A percentile compares a stretch with the other conserved stretches of the same genome.
These are phyloP conservation scores for Colletotrichum australisinense DNA, from an alignment of 2,329 filamentous ascomycete genomes.

Conservation along the genomic window DNA sequence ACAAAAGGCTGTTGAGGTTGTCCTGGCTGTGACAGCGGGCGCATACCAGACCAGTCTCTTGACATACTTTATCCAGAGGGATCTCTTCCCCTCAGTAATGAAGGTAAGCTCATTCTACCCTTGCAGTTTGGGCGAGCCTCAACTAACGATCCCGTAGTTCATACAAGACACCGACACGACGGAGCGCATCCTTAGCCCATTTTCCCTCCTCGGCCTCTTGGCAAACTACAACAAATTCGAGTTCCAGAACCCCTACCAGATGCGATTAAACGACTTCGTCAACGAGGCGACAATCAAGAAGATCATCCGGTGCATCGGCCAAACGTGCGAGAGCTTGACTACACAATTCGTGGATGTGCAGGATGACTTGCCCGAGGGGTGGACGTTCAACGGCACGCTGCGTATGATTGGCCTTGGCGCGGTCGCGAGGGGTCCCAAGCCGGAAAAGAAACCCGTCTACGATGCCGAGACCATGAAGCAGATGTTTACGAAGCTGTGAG, in stretches of 20 bases:
- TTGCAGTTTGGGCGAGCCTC: neutral
- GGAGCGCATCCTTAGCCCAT: constrained; percentile 75
- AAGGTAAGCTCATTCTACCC: constrained; percentile 69
- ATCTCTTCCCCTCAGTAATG: constrained; percentile 94
- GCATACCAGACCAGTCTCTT: constrained; percentile 95
- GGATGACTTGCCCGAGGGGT: constrained; percentile 90
- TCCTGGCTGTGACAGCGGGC: constrained; percentile 88
- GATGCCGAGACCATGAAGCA: constrained; percentile 85
- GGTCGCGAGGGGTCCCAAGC: constrained; percentile 76
- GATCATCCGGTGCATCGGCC: constrained; percentile 81
- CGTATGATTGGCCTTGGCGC: constrained; percentile 86
- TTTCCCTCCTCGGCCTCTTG: constrained; percentile 85
- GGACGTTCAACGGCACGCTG: constrained; percentile 84
- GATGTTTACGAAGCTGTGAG: constrained; percentile 83
- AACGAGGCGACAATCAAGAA: constrained; percentile 89
- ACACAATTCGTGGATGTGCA: constrained; percentile 86
- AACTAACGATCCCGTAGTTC: constrained; percentile 62
- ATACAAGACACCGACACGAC: constrained; percentile 81
- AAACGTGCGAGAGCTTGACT: constrained; percentile 75
- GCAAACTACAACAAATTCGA: constrained; percentile 99
- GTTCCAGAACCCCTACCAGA: constrained; percentile 94
- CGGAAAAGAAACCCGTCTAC: constrained; percentile 69
- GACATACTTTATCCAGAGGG: constrained; percentile 94
- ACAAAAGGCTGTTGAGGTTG: constrained; percentile 82
- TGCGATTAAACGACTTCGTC: constrained; percentile 93